Percentiles rank a stretch among this genome's conserved stretches.
phyloP scores from a whole-genome alignment of 2,329 filamentous ascomycete genomes.

The Sporothrix luriei region DNA sequence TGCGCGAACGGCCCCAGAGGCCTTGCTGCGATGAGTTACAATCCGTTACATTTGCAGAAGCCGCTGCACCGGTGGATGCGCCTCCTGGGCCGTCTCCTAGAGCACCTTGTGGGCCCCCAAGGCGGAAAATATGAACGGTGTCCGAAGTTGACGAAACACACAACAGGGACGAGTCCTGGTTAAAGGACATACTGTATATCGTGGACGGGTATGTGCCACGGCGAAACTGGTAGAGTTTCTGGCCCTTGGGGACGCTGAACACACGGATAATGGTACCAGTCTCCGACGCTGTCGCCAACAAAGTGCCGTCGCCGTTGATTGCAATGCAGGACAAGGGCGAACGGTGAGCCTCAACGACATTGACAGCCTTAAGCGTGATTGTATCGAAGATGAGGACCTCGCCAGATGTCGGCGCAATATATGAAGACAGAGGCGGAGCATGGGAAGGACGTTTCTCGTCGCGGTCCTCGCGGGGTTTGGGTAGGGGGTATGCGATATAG shows the following conservation, averaged over 20 bases:
- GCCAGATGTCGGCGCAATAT: constrained; percentile 81
- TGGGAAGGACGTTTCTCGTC: constrained; percentile 69
- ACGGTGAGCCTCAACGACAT: constrained; percentile 92
- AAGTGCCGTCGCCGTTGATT: constrained; percentile 86
- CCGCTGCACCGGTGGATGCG: background rate
- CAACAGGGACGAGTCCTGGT: constrained; percentile 86
- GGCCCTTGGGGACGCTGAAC: constrained; percentile 85
- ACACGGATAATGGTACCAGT: constrained; percentile 97
- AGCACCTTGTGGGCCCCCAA: constrained; percentile 55
- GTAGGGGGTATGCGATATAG: constrained; percentile 91
- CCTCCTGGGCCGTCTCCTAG: constrained; percentile 30
- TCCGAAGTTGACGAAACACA: constrained; percentile 96
- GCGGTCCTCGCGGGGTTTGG: constrained; percentile 66
- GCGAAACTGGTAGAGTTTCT: constrained; percentile 95
- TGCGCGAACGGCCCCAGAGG: constrained; percentile 58
- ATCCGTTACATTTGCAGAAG: constrained; percentile 30
- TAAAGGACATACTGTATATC: constrained; percentile 99
- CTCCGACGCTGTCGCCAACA: constrained; percentile 92
- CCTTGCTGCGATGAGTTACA: constrained; percentile 50
- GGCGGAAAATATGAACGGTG: constrained; percentile 93
- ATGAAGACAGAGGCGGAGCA: constrained; percentile 77
- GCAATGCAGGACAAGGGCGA: constrained; percentile 88
- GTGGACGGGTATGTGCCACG: constrained; percentile 92
- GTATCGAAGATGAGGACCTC: constrained; percentile 94
- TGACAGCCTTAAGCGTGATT: constrained; percentile 84